Conservation (phyloP, 495 filamentous ascomycete genomes). For the Elaphomyces granulatus region DNA sequence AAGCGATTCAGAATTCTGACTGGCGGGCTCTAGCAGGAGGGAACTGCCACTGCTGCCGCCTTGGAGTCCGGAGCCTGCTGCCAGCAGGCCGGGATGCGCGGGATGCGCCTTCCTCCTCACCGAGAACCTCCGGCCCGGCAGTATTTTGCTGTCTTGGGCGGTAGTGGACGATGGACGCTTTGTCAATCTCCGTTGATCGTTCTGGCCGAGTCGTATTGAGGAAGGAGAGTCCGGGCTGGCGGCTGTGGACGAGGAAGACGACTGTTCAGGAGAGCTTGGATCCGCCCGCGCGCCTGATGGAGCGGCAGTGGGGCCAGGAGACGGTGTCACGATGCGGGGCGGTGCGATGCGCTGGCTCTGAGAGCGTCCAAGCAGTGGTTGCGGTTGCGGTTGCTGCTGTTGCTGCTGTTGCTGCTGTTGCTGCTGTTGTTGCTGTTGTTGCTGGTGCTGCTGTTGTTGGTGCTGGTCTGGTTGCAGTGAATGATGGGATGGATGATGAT, state of each 20-base stretch:
- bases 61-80: too few species aligned
- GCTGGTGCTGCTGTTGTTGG: conserved; percentile 10
- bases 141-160: neutral
- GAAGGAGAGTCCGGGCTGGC: too few species aligned
- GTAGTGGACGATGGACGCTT: neutral
- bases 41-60: too few species aligned
- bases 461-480: neutral
- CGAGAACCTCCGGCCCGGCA: neutral
- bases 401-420: conserved; percentile 5
- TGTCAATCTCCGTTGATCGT: too few species aligned
- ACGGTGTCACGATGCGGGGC: conserved; percentile 10
- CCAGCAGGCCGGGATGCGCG: too few species aligned
- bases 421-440: conserved; percentile 8
- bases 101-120: neutral
- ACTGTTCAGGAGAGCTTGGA: conserved; percentile 8
- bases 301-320: conserved; percentile 13
- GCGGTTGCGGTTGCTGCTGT: conserved; percentile 3
- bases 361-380: neutral
- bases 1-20: too few species aligned
- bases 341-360: neutral
- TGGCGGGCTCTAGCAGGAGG: too few species aligned
- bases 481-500: neutral
- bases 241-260: conserved; percentile 5
- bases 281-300: conserved; percentile 11
- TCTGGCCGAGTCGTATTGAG: too few species aligned